Conservation (phyloP, 768 basidiomycete species). For the Kwoniella botswanensis region DNA sequence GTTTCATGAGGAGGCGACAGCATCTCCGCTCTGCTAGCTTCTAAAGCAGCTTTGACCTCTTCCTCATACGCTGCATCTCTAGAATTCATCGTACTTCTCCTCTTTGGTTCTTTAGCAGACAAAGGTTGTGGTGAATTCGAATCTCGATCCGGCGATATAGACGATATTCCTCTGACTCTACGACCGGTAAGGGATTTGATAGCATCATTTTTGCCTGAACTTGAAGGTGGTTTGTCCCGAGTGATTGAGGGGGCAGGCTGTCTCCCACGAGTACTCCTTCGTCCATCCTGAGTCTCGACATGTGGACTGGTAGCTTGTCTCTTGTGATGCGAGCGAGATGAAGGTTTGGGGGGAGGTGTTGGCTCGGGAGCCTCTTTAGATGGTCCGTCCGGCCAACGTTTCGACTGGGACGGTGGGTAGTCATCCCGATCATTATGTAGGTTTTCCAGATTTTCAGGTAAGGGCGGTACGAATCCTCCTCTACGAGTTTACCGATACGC, state of each 20-base stretch:
- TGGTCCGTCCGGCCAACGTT: conserved; percentile 43
- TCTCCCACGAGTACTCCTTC: conserved; percentile 19
- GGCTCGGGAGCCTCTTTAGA: conserved; percentile 22
- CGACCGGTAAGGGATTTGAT: conserved; percentile 12
- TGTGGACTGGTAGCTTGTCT: conserved; percentile 34
- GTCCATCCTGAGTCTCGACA: conserved; percentile 17
- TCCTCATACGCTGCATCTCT: conserved; percentile 89
- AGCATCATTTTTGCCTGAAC: conserved; percentile 8
- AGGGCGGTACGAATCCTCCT: conserved; percentile 36
- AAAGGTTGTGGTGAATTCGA: conserved; percentile 31
- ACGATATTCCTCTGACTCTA: conserved; percentile 17
- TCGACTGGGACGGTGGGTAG: conserved; percentile 52
- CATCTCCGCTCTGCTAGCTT: conserved; percentile 53
- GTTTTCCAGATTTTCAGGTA: conserved; percentile 43
- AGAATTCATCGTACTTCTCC: conserved; percentile 97
- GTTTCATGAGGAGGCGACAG: conserved; percentile 61
- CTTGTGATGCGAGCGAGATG: conserved; percentile 35
- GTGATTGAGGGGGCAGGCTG: conserved; percentile 5
- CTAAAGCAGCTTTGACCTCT: conserved; percentile 61
- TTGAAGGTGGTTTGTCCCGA: conserved; percentile 28
- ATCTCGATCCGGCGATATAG: conserved; percentile 21
- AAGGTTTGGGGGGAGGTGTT: conserved; percentile 17
- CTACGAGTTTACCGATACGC: background rate
- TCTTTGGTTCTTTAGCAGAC: conserved; percentile 64
- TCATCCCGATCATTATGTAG: conserved; percentile 40